Conservation (phyloP, 768 basidiomycete genomes). For the Dendrothele bispora region DNA sequence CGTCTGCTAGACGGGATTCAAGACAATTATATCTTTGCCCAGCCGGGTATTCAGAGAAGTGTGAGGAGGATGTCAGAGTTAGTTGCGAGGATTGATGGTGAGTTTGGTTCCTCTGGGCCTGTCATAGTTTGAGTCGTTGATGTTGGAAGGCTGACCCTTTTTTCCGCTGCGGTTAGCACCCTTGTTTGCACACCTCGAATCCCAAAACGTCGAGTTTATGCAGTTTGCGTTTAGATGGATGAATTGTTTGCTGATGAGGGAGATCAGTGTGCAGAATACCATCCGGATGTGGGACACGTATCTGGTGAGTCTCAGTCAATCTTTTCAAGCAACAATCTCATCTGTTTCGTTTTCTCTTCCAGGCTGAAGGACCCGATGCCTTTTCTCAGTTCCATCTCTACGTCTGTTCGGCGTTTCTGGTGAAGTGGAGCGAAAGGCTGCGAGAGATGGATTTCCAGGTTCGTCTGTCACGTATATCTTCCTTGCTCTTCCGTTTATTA, state of each 20-base stretch:
- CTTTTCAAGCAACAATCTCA: not conserved
- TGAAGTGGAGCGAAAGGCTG: constrained; percentile 91
- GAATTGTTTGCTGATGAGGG: constrained; percentile 98
- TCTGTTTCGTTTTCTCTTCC: constrained; percentile 3
- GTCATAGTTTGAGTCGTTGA: not conserved
- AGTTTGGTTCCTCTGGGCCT: constrained; percentile 19
- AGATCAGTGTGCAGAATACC: constrained; percentile 95
- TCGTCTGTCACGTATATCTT: constrained; percentile 17
- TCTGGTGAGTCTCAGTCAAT: constrained; percentile 57
- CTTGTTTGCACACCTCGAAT: constrained; percentile 80
- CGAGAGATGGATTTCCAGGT: constrained; percentile 99
- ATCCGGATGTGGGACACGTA: constrained; percentile 99
- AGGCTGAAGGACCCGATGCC: constrained; percentile 97
- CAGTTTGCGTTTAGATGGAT: constrained; percentile 99
- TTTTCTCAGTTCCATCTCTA: constrained; percentile 99
- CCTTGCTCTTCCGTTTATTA: not conserved
- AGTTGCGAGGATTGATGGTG: constrained; percentile 86
- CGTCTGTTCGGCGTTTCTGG: constrained; percentile 96
- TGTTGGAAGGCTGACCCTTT: no score
- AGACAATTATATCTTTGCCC: constrained; percentile 95
- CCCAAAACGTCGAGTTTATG: constrained; percentile 97
- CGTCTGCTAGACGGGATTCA: constrained; percentile 96
- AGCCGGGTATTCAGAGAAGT: constrained; percentile 94
- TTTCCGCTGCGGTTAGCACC: constrained; percentile 74
- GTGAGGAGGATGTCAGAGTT: constrained; percentile 94